Conservation (phyloP, 2,329 filamentous ascomycete genomes). For the Neurospora sp. region DNA sequence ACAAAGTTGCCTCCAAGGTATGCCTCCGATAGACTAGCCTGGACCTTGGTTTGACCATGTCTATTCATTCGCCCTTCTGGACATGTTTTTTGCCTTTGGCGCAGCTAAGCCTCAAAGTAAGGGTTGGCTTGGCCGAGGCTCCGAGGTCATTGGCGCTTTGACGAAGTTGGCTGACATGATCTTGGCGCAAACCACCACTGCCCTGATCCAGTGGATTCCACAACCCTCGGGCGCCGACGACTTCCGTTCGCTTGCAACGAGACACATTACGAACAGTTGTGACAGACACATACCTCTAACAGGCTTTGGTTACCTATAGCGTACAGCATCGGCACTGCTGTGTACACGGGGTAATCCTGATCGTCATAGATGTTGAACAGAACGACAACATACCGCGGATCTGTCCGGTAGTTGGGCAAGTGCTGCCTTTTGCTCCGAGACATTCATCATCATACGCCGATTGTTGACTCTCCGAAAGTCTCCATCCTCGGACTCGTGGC, state of each 20-base stretch:
- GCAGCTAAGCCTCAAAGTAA: not conserved
- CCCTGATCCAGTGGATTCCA: not conserved
- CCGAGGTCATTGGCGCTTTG: not conserved
- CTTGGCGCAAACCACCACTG: not conserved
- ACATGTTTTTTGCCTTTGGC: not conserved
- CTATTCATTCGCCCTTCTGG: not conserved
- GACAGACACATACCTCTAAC: not conserved
- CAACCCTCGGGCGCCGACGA: not conserved
- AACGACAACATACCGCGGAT: not conserved
- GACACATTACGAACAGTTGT: not conserved
- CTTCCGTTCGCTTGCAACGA: not conserved
- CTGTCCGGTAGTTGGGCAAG: not conserved
- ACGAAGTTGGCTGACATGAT: not conserved
- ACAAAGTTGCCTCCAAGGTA: not conserved
- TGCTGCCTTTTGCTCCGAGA: not conserved
- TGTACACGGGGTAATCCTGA: not conserved
- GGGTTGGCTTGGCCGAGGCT: not conserved
- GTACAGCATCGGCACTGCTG: not conserved
- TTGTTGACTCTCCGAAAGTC: not conserved
- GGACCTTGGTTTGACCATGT: not conserved
- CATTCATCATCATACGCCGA: not conserved
- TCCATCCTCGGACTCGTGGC: not conserved
- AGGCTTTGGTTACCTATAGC: not conserved
- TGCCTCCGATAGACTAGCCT: not conserved
- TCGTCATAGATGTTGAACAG: not conserved